Evolutionary conservation across 2,329 filamentous ascomycete genomes (phyloP).

Genomic region (Phyllosticta capitalensis): DNA sequence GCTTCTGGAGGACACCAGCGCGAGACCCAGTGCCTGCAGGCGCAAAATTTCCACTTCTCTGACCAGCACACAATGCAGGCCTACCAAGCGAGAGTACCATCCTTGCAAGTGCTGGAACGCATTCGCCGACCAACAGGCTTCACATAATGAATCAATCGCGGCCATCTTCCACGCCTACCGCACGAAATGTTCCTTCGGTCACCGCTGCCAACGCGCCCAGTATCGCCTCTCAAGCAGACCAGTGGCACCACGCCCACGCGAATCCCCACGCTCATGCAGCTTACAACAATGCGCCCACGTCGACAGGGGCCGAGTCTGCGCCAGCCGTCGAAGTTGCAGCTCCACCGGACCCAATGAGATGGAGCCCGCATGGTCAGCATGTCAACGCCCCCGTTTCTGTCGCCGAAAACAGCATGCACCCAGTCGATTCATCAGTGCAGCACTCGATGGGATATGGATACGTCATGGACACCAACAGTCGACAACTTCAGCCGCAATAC

Average conservation of each 20-base stretch:
- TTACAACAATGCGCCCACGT: slow-evolving; percentile 8
- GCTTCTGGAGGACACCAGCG: neutral
- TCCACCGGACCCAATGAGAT: slow-evolving; percentile 22
- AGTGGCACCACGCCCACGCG: slow-evolving; percentile 28
- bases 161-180: slow-evolving; percentile 27
- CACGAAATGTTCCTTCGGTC: slow-evolving; percentile 28
- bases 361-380: slow-evolving; percentile 22
- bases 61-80: neutral
- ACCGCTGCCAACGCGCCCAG: slow-evolving; percentile 19
- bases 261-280: slow-evolving; percentile 8
- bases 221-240: slow-evolving; percentile 23
- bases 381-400: slow-evolving; percentile 26
- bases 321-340: slow-evolving; percentile 21
- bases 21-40: neutral
- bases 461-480: slow-evolving; percentile 27
- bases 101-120: slow-evolving; percentile 22
- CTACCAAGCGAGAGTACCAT: slow-evolving; percentile 14
- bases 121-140: slow-evolving; percentile 30
- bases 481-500: slow-evolving; percentile 31
- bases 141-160: slow-evolving; percentile 31
- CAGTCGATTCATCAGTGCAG: slow-evolving; percentile 9
- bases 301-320: slow-evolving; percentile 5
- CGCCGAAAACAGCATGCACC: slow-evolving; percentile 15
- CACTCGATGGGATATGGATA: slow-evolving; percentile 17
- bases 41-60: neutral